A percentile compares a stretch with the other conserved stretches of the same genome.
phyloP scores from a whole-genome alignment of 2,329 filamentous ascomycete species.

The Colletotrichum agaves region DNA sequence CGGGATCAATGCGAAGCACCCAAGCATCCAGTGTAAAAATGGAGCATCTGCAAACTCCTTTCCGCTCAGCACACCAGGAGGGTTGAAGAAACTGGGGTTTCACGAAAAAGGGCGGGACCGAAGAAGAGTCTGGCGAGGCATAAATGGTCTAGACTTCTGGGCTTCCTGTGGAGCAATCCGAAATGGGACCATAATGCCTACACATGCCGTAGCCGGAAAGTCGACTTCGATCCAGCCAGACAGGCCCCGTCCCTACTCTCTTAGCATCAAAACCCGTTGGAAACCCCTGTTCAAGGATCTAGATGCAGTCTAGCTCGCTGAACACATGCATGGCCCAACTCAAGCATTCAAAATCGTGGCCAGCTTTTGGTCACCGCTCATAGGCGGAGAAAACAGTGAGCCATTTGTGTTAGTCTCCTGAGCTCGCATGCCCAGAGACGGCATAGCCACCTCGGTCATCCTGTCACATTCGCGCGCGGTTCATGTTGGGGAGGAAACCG shows the following conservation, averaged over 20 bases:
- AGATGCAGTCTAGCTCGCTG: slow-evolving; percentile 9
- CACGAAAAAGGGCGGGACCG: not conserved
- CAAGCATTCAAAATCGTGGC: not conserved
- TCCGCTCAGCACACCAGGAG: not conserved
- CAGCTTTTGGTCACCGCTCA: not conserved
- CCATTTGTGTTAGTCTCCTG: not conserved
- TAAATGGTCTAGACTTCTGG: slow-evolving; percentile 17
- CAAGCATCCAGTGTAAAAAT: not conserved
- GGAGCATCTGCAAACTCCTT: not conserved
- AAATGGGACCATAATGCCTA: slow-evolving; percentile 15
- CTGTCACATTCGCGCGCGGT: not conserved
- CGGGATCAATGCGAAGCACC: slow-evolving; percentile 6
- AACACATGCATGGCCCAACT: not conserved
- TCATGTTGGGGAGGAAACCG: not conserved
- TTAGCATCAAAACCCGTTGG: not conserved
- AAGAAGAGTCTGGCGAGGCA: not conserved
- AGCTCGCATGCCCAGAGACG: not conserved
- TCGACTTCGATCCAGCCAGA: slow-evolving; percentile 19
- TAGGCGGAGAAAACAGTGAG: not conserved
- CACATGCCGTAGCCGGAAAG: slow-evolving; percentile 14
- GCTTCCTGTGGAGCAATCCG: slow-evolving; percentile 12
- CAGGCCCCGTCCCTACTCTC: not conserved
- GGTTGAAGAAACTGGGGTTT: not conserved
- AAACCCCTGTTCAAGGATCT: not conserved
- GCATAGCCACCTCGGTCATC: not conserved